phyloP scores from a whole-genome alignment of 2,329 filamentous ascomycete genomes.

The Aaosphaeria arxii region DNA sequence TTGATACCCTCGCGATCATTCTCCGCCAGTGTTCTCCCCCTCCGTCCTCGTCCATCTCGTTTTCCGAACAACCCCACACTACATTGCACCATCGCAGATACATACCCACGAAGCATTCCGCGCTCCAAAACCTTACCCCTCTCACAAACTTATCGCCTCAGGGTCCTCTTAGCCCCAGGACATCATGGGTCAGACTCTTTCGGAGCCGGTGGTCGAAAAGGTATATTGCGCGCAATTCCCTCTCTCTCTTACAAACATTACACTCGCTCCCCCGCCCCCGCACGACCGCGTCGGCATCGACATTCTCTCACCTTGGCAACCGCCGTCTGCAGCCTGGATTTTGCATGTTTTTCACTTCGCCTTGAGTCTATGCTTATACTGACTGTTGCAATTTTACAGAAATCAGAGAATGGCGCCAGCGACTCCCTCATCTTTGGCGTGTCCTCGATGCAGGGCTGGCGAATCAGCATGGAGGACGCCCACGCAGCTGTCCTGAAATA shows the following conservation, averaged over 20 bases:
- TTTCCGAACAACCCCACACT: conserved; percentile 18
- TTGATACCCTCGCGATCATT: not conserved
- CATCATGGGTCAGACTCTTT: conserved; percentile 96
- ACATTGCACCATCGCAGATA: conserved; percentile 27
- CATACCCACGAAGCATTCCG: conserved; percentile 25
- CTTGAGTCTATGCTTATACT: no score
- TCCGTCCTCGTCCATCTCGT: not conserved
- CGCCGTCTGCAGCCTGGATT: conserved; percentile 10
- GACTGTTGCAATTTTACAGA: conserved; percentile 47
- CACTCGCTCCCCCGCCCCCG: conserved; percentile 24
- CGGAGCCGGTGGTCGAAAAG: conserved; percentile 98
- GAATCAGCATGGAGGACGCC: conserved; percentile 99
- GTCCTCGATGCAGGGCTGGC: conserved; percentile 99
- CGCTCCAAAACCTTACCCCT: conserved; percentile 17
- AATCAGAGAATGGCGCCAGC: conserved; percentile 87
- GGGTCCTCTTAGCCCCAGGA: conserved; percentile 28
- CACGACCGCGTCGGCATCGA: conserved; percentile 12
- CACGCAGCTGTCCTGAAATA: conserved; percentile 89
- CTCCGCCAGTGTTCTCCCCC: not conserved
- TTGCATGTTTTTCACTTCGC: not conserved
- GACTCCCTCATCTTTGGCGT: conserved; percentile 89
- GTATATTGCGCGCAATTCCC: conserved; percentile 49
- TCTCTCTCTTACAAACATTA: no score
- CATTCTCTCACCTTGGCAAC: conserved; percentile 11
- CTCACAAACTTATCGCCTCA: conserved; percentile 13